Percentiles rank a stretch among this genome's conserved stretches.
phyloP scores from a whole-genome alignment of 768 basidiomycete species.

The Hericium rajendrae region DNA sequence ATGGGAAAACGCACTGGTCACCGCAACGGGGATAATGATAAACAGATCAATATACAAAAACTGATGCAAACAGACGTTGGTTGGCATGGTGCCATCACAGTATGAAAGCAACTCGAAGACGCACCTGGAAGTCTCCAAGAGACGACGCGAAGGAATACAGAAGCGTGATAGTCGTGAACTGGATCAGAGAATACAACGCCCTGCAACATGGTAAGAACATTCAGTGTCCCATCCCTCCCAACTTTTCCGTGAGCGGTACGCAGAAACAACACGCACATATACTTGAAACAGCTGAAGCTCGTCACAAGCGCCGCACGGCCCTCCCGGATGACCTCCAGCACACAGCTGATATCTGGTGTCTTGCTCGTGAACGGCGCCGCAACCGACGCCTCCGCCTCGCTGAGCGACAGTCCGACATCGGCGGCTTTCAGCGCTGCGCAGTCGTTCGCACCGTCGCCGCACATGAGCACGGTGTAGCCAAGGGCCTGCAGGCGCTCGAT shows the following conservation, averaged over 20 bases:
- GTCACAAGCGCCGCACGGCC: slow-evolving; percentile 94
- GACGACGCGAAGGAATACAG: slow-evolving; percentile 96
- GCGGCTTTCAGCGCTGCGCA: slow-evolving; percentile 98
- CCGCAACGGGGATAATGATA: slow-evolving; percentile 94
- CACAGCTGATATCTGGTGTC: slow-evolving; percentile 90
- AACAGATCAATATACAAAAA: slow-evolving; percentile 97
- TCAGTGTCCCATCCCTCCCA: slow-evolving; percentile 5
- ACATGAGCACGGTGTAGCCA: slow-evolving; percentile 96
- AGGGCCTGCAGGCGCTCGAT: slow-evolving; percentile 88
- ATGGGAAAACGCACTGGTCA: slow-evolving; percentile 64
- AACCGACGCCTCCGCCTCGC: slow-evolving; percentile 96
- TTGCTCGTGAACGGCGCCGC: slow-evolving; percentile 96
- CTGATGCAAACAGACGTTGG: slow-evolving; percentile 51
- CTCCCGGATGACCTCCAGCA: slow-evolving; percentile 93
- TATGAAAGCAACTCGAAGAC: slow-evolving; percentile 13
- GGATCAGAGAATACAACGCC: slow-evolving; percentile 97
- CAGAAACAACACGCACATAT: slow-evolving; percentile 60
- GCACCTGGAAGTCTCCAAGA: slow-evolving; percentile 90
- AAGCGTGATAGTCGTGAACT: slow-evolving; percentile 95
- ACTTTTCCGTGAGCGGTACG: neutral
- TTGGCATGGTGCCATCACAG: slow-evolving; percentile 8
- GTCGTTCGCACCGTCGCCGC: slow-evolving; percentile 98
- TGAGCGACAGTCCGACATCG: slow-evolving; percentile 92
- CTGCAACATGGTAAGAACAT: slow-evolving; percentile 30
- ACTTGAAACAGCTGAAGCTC: slow-evolving; percentile 99